These are phyloP conservation scores for Corrigiola litoralis DNA, from an alignment of 179 eudicot species.

Conservation along the genomic window DNA sequence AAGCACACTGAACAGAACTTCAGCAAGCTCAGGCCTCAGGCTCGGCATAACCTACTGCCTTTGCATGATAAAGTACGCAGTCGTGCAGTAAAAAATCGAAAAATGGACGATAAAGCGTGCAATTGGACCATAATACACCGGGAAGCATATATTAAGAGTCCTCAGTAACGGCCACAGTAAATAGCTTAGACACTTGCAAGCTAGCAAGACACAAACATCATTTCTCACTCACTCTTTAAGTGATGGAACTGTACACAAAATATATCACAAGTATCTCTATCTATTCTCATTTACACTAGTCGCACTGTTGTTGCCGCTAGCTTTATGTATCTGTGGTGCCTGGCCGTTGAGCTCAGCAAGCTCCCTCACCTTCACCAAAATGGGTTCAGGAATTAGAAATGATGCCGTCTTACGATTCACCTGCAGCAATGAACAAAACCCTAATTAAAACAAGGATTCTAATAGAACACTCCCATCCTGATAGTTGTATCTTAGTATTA, in stretches of 20 bases:
- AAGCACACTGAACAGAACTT: too few species aligned
- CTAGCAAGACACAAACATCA: slow-evolving; percentile 5
- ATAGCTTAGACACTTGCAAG: slow-evolving; percentile 6
- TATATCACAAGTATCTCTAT: slow-evolving; percentile 27
- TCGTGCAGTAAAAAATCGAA: too few species aligned
- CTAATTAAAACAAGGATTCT: background rate
- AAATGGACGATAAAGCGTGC: too few species aligned
- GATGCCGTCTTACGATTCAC: slow-evolving; percentile 50
- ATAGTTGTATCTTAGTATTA: too few species aligned
- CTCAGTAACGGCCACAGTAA: too few species aligned
- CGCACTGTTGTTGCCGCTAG: slow-evolving; percentile 27
- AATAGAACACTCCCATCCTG: background rate
- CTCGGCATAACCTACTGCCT: too few species aligned
- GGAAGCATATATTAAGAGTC: too few species aligned
- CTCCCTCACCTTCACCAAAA: slow-evolving; percentile 78
- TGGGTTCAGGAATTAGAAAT: slow-evolving; percentile 60
- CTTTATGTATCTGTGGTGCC: slow-evolving; percentile 38
- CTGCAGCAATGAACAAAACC: slow-evolving; percentile 11
- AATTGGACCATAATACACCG: too few species aligned
- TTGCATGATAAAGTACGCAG: too few species aligned
- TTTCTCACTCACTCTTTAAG: slow-evolving; percentile 11
- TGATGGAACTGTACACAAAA: slow-evolving; percentile 17
- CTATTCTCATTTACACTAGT: slow-evolving; percentile 29
- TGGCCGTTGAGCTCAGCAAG: slow-evolving; percentile 82
- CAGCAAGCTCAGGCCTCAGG: too few species aligned